Evolutionary conservation across 768 basidiomycete species (phyloP).

Genomic region (Xerocomellus amylosporus): DNA sequence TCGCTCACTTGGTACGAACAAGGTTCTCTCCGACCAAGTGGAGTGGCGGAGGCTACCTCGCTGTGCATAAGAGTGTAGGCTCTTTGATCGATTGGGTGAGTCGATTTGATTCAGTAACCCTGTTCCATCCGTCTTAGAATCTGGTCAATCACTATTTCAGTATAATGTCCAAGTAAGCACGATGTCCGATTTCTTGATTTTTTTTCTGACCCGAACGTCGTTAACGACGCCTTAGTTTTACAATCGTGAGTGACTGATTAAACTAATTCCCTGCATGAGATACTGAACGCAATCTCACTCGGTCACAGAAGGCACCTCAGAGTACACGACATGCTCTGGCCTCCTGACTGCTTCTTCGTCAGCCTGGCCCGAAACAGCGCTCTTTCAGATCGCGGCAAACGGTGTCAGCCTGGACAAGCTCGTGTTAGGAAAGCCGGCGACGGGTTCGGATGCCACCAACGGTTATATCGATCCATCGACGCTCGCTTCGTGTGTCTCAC

Average conservation of each 20-base stretch:
- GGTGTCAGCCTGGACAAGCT: slow-evolving; percentile 49
- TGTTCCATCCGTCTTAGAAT: no score
- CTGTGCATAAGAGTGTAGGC: slow-evolving; percentile 36
- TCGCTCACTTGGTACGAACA: background rate
- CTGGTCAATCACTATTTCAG: background rate
- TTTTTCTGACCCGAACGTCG: background rate
- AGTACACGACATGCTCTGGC: slow-evolving; percentile 61
- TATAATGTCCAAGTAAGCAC: slow-evolving; percentile 39
- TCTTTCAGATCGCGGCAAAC: slow-evolving; percentile 50
- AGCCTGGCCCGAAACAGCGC: slow-evolving; percentile 59
- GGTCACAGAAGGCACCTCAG: slow-evolving; percentile 51
- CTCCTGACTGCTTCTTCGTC: slow-evolving; percentile 58
- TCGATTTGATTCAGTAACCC: background rate
- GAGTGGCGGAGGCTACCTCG: slow-evolving; percentile 37
- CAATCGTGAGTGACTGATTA: slow-evolving; percentile 21
- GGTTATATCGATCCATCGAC: slow-evolving; percentile 59
- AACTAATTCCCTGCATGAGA: background rate
- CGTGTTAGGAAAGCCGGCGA: slow-evolving; percentile 56
- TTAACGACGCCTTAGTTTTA: slow-evolving; percentile 20
- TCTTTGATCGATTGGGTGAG: slow-evolving; percentile 45
- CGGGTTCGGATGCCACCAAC: slow-evolving; percentile 39
- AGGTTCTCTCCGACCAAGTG: slow-evolving; percentile 23
- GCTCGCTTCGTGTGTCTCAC: slow-evolving; percentile 55
- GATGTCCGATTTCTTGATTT: no score
- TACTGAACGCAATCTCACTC: background rate